Evolutionary conservation across 2,329 filamentous ascomycete genomes (phyloP).

Genomic region (Colletotrichum scovillei): DNA sequence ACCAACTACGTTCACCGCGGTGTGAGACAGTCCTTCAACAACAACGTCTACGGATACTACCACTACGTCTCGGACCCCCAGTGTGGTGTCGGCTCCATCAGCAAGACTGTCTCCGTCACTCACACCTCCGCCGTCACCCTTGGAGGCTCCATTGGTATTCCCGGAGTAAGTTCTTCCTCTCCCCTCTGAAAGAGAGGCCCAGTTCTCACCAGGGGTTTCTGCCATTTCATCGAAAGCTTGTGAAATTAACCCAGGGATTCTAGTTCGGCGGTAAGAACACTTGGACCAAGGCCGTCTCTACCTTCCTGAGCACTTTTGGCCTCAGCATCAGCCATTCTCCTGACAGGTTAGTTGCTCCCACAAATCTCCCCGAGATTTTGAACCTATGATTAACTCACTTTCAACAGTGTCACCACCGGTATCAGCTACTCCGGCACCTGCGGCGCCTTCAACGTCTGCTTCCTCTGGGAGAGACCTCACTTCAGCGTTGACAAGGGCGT

Average conservation of each 20-base stretch:
- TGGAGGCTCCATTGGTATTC: not conserved
- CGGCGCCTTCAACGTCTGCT: constrained; percentile 8
- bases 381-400: not conserved
- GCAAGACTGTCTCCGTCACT: constrained; percentile 9
- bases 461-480: constrained; percentile 15
- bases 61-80: constrained; percentile 9
- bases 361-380: not conserved
- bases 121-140: constrained; percentile 8
- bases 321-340: constrained; percentile 4
- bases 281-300: not conserved
- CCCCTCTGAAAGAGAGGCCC: too few relatives aligned
- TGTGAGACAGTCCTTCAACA: not conserved
- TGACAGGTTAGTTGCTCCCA: not conserved
- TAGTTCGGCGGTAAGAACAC: not conserved
- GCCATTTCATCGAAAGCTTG: not conserved
- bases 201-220: too few relatives aligned
- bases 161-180: not conserved
- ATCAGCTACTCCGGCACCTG: constrained; percentile 4
- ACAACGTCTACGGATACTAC: constrained; percentile 16
- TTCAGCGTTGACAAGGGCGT: constrained; percentile 12
- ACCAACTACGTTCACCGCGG: not conserved
- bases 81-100: constrained; percentile 6
- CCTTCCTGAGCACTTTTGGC: constrained; percentile 9
- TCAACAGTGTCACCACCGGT: constrained; percentile 5
- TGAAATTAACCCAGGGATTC: not conserved